Evolutionary conservation across 2,329 filamentous ascomycete species (phyloP).

Genomic region (Teratosphaeria nubilosa): DNA sequence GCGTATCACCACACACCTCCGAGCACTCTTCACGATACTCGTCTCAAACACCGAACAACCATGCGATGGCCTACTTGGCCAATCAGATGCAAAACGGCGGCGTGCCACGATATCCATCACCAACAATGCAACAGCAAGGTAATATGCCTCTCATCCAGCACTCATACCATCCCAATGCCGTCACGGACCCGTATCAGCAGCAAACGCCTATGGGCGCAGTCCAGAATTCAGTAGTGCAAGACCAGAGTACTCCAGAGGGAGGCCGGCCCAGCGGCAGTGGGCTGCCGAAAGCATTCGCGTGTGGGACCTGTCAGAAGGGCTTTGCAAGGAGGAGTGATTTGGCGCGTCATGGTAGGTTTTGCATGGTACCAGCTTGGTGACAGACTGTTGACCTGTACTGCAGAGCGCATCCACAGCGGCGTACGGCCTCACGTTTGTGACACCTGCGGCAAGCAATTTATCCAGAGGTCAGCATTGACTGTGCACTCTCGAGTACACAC

Average conservation of each 20-base stretch:
- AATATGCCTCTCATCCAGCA: constrained; percentile 47
- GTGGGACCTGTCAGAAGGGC: constrained; percentile 78
- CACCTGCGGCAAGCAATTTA: constrained; percentile 90
- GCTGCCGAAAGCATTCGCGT: constrained; percentile 70
- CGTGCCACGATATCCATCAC: constrained; percentile 39
- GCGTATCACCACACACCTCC: constrained; percentile 45
- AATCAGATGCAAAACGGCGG: constrained; percentile 31
- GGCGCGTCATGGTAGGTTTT: constrained; percentile 68
- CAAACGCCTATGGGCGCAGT: constrained; percentile 24
- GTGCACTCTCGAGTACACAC: constrained; percentile 94
- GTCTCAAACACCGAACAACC: constrained; percentile 45
- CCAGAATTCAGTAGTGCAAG: constrained; percentile 21
- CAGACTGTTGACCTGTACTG: constrained; percentile 20
- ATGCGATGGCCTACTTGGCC: constrained; percentile 34
- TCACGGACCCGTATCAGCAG: constrained; percentile 36
- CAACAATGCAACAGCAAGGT: constrained; percentile 33
- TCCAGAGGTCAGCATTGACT: constrained; percentile 88
- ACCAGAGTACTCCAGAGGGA: constrained; percentile 28
- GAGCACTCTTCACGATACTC: constrained; percentile 49
- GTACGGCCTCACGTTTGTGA: constrained; percentile 88
- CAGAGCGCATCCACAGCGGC: constrained; percentile 92
- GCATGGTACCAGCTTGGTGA: constrained; percentile 12
- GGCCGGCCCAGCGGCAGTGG: constrained; percentile 32
- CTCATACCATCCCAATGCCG: constrained; percentile 41
- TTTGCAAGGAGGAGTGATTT: constrained; percentile 92